These are phyloP conservation scores for Quercus glauca DNA, from an alignment of 306 rosid species.

Conservation along the genomic window DNA sequence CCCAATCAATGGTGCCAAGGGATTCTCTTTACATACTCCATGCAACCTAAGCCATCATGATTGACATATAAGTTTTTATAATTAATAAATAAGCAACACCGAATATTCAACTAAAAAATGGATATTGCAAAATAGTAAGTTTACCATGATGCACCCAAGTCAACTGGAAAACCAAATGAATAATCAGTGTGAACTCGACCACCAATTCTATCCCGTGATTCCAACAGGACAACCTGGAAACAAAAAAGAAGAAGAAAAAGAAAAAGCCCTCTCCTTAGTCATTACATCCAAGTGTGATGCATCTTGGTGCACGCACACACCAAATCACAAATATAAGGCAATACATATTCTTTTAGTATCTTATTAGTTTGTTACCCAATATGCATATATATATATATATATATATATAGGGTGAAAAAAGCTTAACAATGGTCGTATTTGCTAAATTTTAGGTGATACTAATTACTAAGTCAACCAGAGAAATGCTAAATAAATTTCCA, in stretches of 20 bases:
- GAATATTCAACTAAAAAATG: neutral
- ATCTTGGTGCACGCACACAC: neutral
- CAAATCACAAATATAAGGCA: neutral
- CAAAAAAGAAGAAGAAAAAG: neutral
- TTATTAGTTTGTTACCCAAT: neutral
- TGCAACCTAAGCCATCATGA: conserved; percentile 69
- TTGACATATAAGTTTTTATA: conserved; percentile 1
- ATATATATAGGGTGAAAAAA: neutral
- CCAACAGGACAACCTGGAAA: conserved; percentile 80
- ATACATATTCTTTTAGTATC: neutral
- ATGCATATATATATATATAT: neutral
- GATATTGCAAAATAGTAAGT: neutral
- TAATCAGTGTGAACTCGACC: conserved; percentile 90
- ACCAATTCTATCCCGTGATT: conserved; percentile 86
- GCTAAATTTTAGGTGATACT: neutral
- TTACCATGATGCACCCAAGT: conserved; percentile 98
- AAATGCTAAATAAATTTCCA: neutral
- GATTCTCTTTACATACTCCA: conserved; percentile 95
- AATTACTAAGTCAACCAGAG: neutral
- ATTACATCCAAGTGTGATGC: neutral
- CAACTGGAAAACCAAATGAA: conserved; percentile 95
- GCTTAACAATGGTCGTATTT: neutral
- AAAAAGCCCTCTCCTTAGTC: neutral
- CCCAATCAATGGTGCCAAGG: conserved; percentile 90
- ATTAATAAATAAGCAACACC: neutral